Base-by-base conservation (phyloP, 768 basidiomycete genomes). In the Chiua virens region DNA sequence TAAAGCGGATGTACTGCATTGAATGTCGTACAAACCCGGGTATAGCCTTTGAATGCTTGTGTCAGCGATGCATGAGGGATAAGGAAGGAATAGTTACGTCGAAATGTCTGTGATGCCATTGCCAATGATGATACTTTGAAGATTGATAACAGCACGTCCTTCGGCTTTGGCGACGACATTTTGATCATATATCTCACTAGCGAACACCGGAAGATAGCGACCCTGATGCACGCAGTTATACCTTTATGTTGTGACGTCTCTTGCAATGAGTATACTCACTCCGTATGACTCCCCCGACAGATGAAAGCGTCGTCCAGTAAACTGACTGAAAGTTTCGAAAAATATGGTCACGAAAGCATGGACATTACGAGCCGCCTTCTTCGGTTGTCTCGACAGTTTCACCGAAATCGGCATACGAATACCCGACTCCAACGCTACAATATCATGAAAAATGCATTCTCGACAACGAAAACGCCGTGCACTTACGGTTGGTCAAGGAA, bases 311-410 rank as follows among this genome's bases (percentile, higher is more conserved):
- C 84, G 71, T 1, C 83, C 85, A 56, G 84, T 80, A 72, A 87
- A 86, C 58, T 83, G 72, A 45, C 66, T 74, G 64, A 89, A 88
- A 50, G 82, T 75, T 54, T 87, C 84, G 47, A 88, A 87, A 69
- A 87, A 88, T 45, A 88, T 80, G 8, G 78, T 71, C 0, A 88
- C 72, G 57, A 88, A 88, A 0, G 81, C 79, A 0, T 84, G 81
- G 3, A 88, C 79, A 55, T 88, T 86, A 40, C 77, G 72, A 0
- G 83, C 82, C 1, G 82, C 84, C 36, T n/a, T 85, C 79, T 59
- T 82, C 78, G 0, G 84, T 81, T 5, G 78, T 85, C 22, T 25
- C 36, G 25, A 47, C 18, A 5, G n/a, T 37, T n/a, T 46, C 23
- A 15, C 66, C 70, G 45, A 67, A 66, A n/a, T 74, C 73, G 2